A percentile compares a stretch with the other conserved stretches of the same genome.
These are phyloP conservation scores for Agaricus subrufescens DNA, from an alignment of 768 basidiomycete genomes.

Conservation along the genomic window DNA sequence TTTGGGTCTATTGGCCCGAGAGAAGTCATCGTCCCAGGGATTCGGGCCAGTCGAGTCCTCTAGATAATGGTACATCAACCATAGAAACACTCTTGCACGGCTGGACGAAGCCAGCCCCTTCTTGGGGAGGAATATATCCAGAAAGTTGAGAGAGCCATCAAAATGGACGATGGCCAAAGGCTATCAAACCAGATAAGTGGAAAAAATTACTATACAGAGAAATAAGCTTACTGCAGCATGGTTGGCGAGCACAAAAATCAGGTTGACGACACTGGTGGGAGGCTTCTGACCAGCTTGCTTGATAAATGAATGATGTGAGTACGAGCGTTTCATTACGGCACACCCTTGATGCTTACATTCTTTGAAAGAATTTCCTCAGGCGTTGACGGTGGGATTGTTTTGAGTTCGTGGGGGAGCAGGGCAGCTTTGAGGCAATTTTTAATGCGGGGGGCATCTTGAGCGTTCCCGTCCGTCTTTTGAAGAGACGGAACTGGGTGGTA, in stretches of 20 bases:
- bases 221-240: constrained; percentile 58
- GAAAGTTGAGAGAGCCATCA: constrained; percentile 66
- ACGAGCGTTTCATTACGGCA: constrained; percentile 12
- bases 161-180: constrained; percentile 67
- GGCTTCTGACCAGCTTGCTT: constrained; percentile 61
- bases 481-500: constrained; percentile 90
- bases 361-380: constrained; percentile 71
- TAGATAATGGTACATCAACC: constrained; percentile 80
- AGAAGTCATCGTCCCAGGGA: constrained; percentile 70
- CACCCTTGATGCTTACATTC: constrained; percentile 40
- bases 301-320: constrained; percentile 2
- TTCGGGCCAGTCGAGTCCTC: constrained; percentile 62
- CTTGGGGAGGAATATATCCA: constrained; percentile 78
- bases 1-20: constrained; percentile 51
- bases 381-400: constrained; percentile 60
- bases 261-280: constrained; percentile 82
- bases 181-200: constrained; percentile 24
- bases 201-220: background rate
- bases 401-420: constrained; percentile 64
- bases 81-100: constrained; percentile 77
- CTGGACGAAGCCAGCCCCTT: constrained; percentile 65
- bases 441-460: constrained; percentile 88
- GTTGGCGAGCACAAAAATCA: constrained; percentile 79
- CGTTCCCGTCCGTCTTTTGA: constrained; percentile 83
- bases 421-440: constrained; percentile 88